Evolutionary conservation across 345 rosid species (phyloP), one percentile per base, ranked within the genome.

Genomic region (Eucalyptus victrix): DNA sequence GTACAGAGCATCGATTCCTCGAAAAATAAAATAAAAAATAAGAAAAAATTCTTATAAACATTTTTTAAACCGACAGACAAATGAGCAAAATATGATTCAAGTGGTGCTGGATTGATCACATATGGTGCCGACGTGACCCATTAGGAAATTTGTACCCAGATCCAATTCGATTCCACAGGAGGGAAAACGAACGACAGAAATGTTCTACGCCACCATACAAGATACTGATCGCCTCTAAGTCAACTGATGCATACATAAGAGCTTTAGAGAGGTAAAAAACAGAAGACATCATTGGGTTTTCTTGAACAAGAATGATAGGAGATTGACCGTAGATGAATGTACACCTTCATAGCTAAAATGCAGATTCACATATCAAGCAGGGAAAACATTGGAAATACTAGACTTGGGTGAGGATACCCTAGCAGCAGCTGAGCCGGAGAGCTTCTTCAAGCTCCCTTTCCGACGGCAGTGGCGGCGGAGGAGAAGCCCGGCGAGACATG

Each of bases 371-470:
- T 19, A 34, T 72, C 81, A 37, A 37, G 8, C 81, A 19, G 15
- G 17, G 4, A 76, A 37, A 40, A 42, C 85, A 40, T 40, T 40
- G 28, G 23, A 21, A 76, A 76, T 6, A 12, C 85, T 21, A 37
- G 47, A 76, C 9, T 21, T 6, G 16, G 47, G 85, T 21, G 85
- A 37, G 83, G 47, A n/a, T n/a, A n/a, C n/a, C n/a, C n/a, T n/a
- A n/a, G n/a, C n/a, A n/a, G n/a, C n/a, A n/a, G n/a, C n/a, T n/a
- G n/a, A n/a, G n/a, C n/a, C n/a, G n/a, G n/a, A 95, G 89, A 85
- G 96, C 94, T 88, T 93, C 93, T 72, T 90, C 88, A 7, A 95
- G 93, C 32, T 91, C 92, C 56, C 89, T 93, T 85, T 76, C 85
- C 30, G 12, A 40, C 4, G 9, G 85, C 16, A 30, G 47, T 1